phyloP scores from a whole-genome alignment of 169 alveolate species.

The Plasmodium vivax region DNA sequence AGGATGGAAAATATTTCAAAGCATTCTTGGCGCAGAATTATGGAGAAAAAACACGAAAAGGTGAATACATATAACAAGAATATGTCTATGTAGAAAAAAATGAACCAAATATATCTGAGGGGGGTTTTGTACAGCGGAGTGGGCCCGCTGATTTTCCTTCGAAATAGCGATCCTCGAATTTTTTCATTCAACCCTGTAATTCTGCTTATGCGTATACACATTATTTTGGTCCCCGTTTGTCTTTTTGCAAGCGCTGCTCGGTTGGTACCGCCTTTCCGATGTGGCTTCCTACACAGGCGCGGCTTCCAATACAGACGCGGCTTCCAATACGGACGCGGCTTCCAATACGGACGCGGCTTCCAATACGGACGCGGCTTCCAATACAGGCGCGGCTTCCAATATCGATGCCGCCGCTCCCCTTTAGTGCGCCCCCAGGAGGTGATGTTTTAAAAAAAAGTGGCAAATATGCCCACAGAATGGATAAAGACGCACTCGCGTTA shows the following conservation, averaged over 20 bases:
- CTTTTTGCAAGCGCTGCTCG: neutral
- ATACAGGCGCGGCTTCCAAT: neutral
- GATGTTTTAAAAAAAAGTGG: neutral
- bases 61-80: slow-evolving; percentile 40
- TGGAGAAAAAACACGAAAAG: slow-evolving; percentile 41
- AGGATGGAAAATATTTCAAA: slow-evolving; percentile 36
- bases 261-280: neutral
- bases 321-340: neutral
- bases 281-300: neutral
- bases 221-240: neutral
- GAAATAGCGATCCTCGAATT: slow-evolving; percentile 40
- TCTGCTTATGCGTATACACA: slow-evolving; percentile 7
- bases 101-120: slow-evolving; percentile 53
- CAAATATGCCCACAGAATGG: neutral
- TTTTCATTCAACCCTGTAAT: slow-evolving; percentile 36
- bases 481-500: neutral
- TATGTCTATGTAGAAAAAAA: slow-evolving; percentile 57
- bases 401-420: neutral
- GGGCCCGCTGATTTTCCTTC: slow-evolving; percentile 69
- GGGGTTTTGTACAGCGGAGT: slow-evolving; percentile 72
- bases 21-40: slow-evolving; percentile 46
- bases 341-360: neutral
- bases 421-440: neutral
- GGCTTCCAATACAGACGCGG: too few relatives aligned
- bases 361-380: neutral